These are phyloP conservation scores for Manihot esculenta DNA, from an alignment of 441 rosid genomes.

Conservation along the genomic window DNA sequence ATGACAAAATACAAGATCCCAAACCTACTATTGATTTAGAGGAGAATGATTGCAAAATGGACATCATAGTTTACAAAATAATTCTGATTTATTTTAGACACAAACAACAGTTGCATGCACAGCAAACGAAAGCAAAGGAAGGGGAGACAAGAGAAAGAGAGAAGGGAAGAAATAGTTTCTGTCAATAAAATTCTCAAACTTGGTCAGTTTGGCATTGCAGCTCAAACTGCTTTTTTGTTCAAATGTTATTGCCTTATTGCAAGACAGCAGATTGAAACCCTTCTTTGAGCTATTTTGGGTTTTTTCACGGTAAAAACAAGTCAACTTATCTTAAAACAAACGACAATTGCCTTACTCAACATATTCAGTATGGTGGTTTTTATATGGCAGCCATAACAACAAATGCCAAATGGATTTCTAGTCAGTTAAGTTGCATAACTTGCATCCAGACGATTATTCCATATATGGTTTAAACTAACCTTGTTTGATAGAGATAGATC, in stretches of 20 bases:
- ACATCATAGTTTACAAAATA: background rate
- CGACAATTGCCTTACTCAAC: too few species aligned
- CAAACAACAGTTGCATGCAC: background rate
- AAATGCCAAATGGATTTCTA: too few species aligned
- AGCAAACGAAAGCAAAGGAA: background rate
- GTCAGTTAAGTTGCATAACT: background rate
- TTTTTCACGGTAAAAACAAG: too few species aligned
- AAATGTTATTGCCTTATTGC: too few species aligned
- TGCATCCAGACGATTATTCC: background rate
- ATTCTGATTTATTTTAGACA: background rate
- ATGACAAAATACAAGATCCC: background rate
- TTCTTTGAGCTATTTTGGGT: too few species aligned
- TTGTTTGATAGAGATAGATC: conserved; percentile 46
- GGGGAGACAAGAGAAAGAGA: background rate
- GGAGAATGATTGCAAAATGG: background rate
- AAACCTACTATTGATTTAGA: background rate
- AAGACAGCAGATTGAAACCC: too few species aligned
- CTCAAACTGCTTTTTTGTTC: too few species aligned
- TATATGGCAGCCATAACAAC: too few species aligned
- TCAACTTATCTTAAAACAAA: too few species aligned
- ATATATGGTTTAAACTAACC: conserved; percentile 44
- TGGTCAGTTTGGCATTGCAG: too few species aligned
- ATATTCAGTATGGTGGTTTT: too few species aligned
- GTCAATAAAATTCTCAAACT: background rate
- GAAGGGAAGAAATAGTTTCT: background rate